Percentiles rank a stretch among this genome's conserved stretches.
Evolutionary conservation across 768 basidiomycete genomes (phyloP).

Genomic region (Chalciporus chontae): DNA sequence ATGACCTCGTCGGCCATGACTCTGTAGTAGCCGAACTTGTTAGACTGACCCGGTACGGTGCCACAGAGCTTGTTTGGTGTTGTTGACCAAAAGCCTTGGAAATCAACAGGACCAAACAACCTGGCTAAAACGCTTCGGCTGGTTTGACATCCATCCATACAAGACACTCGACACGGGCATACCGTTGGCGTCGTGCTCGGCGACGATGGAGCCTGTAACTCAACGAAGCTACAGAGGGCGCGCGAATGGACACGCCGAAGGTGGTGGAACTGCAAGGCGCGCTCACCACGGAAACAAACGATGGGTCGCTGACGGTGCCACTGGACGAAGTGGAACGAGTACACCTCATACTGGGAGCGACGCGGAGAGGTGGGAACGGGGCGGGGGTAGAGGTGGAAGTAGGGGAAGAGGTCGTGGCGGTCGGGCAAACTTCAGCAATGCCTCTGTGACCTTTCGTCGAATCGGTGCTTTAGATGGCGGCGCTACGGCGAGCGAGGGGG

Average conservation of each 20-base stretch:
- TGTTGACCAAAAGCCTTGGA: slow-evolving; percentile 6
- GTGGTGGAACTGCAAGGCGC: slow-evolving; percentile 21
- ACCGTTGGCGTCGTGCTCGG: slow-evolving; percentile 11
- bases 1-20: slow-evolving; percentile 21
- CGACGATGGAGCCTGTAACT: slow-evolving; percentile 25
- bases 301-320: slow-evolving; percentile 47
- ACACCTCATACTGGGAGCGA: slow-evolving; percentile 40
- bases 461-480: slow-evolving; percentile 28
- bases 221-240: slow-evolving; percentile 23
- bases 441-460: slow-evolving; percentile 35
- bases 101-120: slow-evolving; percentile 9
- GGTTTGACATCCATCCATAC: background rate
- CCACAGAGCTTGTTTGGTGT: background rate
- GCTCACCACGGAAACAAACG: slow-evolving; percentile 53
- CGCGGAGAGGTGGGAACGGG: slow-evolving; percentile 60
- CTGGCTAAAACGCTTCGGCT: background rate
- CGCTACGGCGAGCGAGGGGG: slow-evolving; percentile 32
- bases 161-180: background rate
- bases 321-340: slow-evolving; percentile 32
- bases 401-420: slow-evolving; percentile 40
- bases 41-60: background rate
- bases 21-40: background rate
- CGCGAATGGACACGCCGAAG: slow-evolving; percentile 22
- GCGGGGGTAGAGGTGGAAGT: slow-evolving; percentile 51
- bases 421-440: slow-evolving; percentile 40